These are phyloP conservation scores for Candida sanyiensis DNA, from an alignment of 805 yeast species.

Conservation along the genomic window DNA sequence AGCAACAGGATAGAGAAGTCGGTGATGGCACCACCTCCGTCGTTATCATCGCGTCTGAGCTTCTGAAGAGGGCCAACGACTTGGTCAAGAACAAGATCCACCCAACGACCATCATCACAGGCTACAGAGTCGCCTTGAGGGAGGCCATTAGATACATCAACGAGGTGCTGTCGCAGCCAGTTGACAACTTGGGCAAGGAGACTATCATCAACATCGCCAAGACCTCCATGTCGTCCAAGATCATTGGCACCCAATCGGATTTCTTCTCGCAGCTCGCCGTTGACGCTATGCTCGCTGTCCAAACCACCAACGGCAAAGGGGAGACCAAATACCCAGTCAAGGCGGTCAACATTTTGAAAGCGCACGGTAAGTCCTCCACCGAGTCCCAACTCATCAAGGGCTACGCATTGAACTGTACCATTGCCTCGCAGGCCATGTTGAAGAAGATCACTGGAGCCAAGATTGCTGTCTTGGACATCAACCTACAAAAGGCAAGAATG, in stretches of 20 bases:
- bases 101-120: conserved; percentile 97
- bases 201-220: conserved; percentile 87
- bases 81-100: conserved; percentile 90
- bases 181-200: conserved; percentile 69
- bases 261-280: conserved; percentile 89
- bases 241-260: conserved; percentile 89
- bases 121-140: conserved; percentile 86
- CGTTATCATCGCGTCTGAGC: conserved; percentile 90
- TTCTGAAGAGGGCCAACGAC: conserved; percentile 88
- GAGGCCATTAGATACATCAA: conserved; percentile 82
- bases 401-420: conserved; percentile 93
- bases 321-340: conserved; percentile 92
- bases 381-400: conserved; percentile 89
- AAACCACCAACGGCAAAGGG: conserved; percentile 81
- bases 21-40: conserved; percentile 99
- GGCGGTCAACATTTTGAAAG: conserved; percentile 92
- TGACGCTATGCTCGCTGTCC: conserved; percentile 92
- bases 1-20: conserved; percentile 97
- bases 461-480: conserved; percentile 88
- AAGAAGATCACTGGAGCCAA: conserved; percentile 62
- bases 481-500: conserved; percentile 93
- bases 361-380: conserved; percentile 88
- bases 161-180: conserved; percentile 77
- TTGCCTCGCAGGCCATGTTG: conserved; percentile 95
- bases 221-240: conserved; percentile 95